These are phyloP conservation scores for Ceratobasidium sp. DNA, from an alignment of 1,284 basidiomycete genomes.

Conservation along the genomic window DNA sequence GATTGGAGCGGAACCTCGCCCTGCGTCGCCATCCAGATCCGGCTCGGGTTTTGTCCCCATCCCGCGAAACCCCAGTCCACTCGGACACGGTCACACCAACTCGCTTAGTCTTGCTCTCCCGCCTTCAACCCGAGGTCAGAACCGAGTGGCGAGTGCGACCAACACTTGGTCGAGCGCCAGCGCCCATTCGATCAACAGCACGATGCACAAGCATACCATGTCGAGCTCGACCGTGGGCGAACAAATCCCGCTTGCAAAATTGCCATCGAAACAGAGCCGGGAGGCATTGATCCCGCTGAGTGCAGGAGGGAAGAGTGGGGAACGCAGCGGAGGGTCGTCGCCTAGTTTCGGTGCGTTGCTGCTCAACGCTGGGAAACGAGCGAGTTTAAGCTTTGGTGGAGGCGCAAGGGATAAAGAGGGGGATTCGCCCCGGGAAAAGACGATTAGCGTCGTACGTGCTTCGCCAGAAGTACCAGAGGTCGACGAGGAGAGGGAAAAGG, in stretches of 20 bases:
- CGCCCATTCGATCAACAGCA: not conserved
- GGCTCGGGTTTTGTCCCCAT: slow-evolving; percentile 4
- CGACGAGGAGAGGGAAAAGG: slow-evolving; percentile 22
- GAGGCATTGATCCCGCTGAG: slow-evolving; percentile 22
- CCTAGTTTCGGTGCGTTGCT: slow-evolving; percentile 31
- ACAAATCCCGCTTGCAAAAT: slow-evolving; percentile 17
- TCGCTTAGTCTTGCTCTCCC: slow-evolving; percentile 19
- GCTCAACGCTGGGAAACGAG: slow-evolving; percentile 22
- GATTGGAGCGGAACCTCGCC: not conserved
- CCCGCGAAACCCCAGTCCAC: slow-evolving; percentile 18
- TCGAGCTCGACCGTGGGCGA: slow-evolving; percentile 26
- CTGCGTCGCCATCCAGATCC: not conserved
- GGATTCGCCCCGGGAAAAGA: not conserved
- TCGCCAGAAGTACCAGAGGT: not conserved
- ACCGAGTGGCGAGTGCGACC: not conserved
- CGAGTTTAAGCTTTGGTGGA: slow-evolving; percentile 20
- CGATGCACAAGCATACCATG: not conserved
- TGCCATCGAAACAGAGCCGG: slow-evolving; percentile 28
- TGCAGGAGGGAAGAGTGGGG: not conserved
- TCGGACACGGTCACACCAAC: slow-evolving; percentile 1
- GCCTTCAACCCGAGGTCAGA: not conserved
- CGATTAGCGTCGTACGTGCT: not conserved
- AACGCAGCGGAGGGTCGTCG: not conserved
- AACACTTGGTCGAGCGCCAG: slow-evolving; percentile 21
- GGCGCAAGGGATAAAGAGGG: not conserved